A percentile compares a stretch with the other conserved stretches of the same genome.
Conservation (phyloP, 495 filamentous ascomycete species). For the Hypoxylon lienhwacheense region DNA sequence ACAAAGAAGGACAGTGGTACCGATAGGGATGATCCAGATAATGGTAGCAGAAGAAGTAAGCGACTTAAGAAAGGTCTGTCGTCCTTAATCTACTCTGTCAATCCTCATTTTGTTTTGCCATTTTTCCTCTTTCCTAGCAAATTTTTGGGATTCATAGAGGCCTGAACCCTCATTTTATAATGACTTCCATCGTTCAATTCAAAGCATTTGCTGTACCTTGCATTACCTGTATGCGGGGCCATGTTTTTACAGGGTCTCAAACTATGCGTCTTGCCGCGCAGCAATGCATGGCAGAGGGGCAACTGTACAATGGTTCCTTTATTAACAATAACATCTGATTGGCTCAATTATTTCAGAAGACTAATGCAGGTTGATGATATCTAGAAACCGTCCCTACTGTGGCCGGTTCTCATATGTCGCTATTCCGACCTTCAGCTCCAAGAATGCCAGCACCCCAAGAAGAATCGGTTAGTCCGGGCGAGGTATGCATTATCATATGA, state of each 20-base stretch:
- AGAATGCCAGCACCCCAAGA: constrained; percentile 62
- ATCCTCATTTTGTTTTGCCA: not conserved
- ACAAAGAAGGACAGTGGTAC: constrained; percentile 58
- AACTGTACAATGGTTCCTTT: constrained; percentile 2
- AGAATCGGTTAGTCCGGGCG: constrained; percentile 67
- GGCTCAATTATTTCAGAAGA: constrained; percentile 29
- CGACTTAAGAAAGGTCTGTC: constrained; percentile 85
- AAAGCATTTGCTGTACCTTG: constrained; percentile 1
- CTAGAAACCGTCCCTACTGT: constrained; percentile 85
- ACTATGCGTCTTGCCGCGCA: constrained; percentile 17
- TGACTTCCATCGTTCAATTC: not conserved
- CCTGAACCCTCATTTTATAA: too few species aligned
- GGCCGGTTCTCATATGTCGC: constrained; percentile 94
- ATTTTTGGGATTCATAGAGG: too few species aligned
- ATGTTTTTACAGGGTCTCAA: constrained; percentile 17
- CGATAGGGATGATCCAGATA: constrained; percentile 68
- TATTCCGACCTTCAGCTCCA: constrained; percentile 79
- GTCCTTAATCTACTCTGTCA: not conserved
- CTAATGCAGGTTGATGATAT: constrained; percentile 43
- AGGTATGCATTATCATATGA: constrained; percentile 57
- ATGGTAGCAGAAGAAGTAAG: constrained; percentile 84
- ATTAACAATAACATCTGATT: constrained; percentile 23
- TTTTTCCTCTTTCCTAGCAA: not conserved
- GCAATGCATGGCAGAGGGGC: constrained; percentile 10
- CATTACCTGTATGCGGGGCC: constrained; percentile 7